Percentiles rank a stretch among this genome's conserved stretches.
Conservation (phyloP, 164 flowering plant genomes). For the Warburgia ugandensis region DNA sequence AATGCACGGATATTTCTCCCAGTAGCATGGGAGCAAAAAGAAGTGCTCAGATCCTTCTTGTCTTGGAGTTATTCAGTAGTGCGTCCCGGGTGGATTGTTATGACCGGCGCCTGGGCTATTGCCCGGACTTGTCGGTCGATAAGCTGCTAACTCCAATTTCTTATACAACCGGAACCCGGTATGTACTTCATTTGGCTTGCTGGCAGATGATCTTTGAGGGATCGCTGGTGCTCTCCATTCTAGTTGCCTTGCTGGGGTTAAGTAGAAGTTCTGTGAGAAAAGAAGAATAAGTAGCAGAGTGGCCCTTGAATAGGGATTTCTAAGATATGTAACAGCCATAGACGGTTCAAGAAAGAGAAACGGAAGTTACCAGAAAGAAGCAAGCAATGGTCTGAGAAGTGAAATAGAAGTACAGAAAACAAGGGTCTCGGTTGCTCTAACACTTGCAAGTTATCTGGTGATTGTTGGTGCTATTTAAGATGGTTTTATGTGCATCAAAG, state of each 20-base stretch:
- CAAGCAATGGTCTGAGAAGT: background rate
- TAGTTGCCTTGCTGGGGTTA: slow-evolving; percentile 1
- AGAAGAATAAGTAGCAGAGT: background rate
- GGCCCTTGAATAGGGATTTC: background rate
- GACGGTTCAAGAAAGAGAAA: background rate
- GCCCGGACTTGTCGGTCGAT: slow-evolving; percentile 18
- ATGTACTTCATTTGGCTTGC: background rate
- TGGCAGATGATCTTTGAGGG: background rate
- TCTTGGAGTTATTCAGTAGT: background rate
- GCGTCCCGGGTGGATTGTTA: slow-evolving; percentile 11
- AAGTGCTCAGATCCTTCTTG: no score
- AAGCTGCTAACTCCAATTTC: slow-evolving; percentile 12
- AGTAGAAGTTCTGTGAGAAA: background rate
- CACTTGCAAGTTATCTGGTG: background rate
- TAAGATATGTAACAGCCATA: slow-evolving; percentile 1
- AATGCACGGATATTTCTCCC: no score
- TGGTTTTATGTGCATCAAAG: background rate
- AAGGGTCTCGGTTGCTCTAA: no score
- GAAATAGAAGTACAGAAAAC: background rate
- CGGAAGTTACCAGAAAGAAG: background rate
- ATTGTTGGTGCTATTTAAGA: background rate
- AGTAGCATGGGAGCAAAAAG: no score
- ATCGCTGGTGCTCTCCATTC: background rate
- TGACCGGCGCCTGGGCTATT: slow-evolving; percentile 25
- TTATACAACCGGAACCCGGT: background rate